phyloP scores from a whole-genome alignment of 768 basidiomycete species.

The Coprinellus micaceus region DNA sequence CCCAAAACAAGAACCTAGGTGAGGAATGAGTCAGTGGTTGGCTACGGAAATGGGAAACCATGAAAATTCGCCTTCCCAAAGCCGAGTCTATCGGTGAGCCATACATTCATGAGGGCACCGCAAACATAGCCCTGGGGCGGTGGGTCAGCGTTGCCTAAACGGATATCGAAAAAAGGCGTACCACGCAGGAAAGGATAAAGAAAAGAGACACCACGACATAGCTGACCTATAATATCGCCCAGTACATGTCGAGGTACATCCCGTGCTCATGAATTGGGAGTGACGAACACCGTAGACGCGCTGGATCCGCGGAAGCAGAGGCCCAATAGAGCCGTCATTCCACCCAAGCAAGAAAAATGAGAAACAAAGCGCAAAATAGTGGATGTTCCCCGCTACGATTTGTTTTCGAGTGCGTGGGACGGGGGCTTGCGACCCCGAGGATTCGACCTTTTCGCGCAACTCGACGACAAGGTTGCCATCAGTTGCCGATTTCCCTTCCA shows the following conservation, averaged over 20 bases:
- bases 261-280: not conserved
- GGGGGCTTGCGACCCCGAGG: too few species aligned
- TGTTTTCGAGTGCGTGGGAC: too few species aligned
- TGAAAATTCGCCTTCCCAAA: conserved; percentile 35
- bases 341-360: conserved; percentile 64
- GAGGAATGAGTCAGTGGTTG: not conserved
- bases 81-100: conserved; percentile 33
- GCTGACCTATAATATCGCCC: conserved; percentile 31
- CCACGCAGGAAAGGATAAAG: conserved; percentile 45
- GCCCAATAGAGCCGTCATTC: conserved; percentile 75
- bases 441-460: too few species aligned
- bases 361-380: conserved; percentile 54
- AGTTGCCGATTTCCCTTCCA: too few species aligned
- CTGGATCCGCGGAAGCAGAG: conserved; percentile 73
- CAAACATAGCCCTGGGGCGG: conserved; percentile 39
- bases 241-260: not conserved
- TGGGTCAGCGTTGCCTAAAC: conserved; percentile 37
- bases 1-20: conserved; percentile 3
- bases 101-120: conserved; percentile 39
- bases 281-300: conserved; percentile 42
- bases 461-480: too few species aligned
- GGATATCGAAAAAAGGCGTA: conserved; percentile 16
- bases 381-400: conserved; percentile 26
- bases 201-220: conserved; percentile 58
- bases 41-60: not conserved